Conservation (phyloP, 306 rosid species). For the Quercus bicolor region DNA sequence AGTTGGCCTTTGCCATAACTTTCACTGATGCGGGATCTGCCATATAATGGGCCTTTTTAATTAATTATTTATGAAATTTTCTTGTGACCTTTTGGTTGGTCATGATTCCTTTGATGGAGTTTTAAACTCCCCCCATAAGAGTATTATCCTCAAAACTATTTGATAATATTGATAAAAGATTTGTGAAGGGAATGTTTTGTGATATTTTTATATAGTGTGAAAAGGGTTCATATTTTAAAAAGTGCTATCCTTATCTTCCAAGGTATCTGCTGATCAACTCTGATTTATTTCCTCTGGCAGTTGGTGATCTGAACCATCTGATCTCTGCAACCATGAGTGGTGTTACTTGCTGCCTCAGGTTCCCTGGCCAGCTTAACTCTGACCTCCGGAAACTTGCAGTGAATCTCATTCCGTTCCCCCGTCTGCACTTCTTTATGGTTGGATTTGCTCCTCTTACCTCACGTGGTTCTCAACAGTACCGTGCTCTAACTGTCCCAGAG, state of each 20-base stretch:
- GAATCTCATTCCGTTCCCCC: conserved; percentile 2
- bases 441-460: conserved; percentile 8
- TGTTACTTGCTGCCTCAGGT: conserved; percentile 3
- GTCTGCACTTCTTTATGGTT: conserved; percentile 6
- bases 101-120: neutral
- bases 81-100: neutral
- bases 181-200: neutral
- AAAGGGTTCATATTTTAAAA: neutral
- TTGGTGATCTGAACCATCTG: conserved; percentile 10
- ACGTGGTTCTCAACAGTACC: conserved; percentile 6
- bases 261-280: neutral
- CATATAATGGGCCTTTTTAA: neutral
- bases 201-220: neutral
- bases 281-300: neutral
- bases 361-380: conserved; percentile 7
- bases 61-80: neutral
- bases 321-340: conserved; percentile 9
- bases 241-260: neutral
- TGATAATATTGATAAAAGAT: neutral
- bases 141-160: neutral
- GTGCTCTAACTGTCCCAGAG: conserved; percentile 4
- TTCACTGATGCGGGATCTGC: neutral
- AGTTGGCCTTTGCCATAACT: neutral
- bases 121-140: neutral
- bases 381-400: conserved; percentile 6